These are phyloP conservation scores for Metschnikowia vanudenii DNA, from an alignment of 805 yeast genomes.

Conservation along the genomic window DNA sequence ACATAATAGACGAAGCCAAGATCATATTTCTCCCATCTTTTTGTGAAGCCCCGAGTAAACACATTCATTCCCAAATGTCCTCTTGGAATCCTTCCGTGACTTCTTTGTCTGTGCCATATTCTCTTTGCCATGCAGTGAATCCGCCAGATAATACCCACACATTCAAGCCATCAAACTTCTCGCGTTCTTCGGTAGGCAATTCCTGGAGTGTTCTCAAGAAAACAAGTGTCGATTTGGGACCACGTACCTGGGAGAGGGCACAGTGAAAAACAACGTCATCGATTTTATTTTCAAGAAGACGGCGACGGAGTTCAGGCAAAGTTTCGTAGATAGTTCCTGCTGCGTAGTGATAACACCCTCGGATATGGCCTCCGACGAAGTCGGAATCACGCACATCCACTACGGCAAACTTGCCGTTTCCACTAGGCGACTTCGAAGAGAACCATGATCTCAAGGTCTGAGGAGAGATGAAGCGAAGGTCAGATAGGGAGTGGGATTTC, in stretches of 20 bases:
- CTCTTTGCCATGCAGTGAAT: slow-evolving; percentile 76
- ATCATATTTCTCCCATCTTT: not conserved
- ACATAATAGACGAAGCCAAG: slow-evolving; percentile 1
- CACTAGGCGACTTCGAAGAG: slow-evolving; percentile 34
- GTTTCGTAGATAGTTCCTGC: slow-evolving; percentile 42
- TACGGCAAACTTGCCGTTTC: slow-evolving; percentile 47
- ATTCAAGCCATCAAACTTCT: slow-evolving; percentile 35
- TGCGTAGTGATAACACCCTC: slow-evolving; percentile 55
- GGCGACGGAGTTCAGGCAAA: slow-evolving; percentile 37
- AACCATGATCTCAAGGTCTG: slow-evolving; percentile 48
- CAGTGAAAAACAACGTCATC: slow-evolving; percentile 82
- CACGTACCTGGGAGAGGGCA: slow-evolving; percentile 86
- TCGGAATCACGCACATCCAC: slow-evolving; percentile 89
- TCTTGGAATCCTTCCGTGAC: slow-evolving; percentile 54
- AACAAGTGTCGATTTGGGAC: slow-evolving; percentile 78
- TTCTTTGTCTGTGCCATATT: slow-evolving; percentile 61
- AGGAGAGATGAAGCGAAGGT: slow-evolving; percentile 48
- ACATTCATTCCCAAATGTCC: slow-evolving; percentile 34
- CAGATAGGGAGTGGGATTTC: slow-evolving; percentile 28
- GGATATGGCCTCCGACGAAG: slow-evolving; percentile 73
- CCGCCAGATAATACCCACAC: slow-evolving; percentile 84
- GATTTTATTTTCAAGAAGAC: slow-evolving; percentile 30
- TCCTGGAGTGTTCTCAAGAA: slow-evolving; percentile 50
- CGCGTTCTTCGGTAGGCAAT: slow-evolving; percentile 23
- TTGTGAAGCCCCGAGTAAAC: no score